phyloP scores from a whole-genome alignment of 2,329 filamentous ascomycete species.

The Pezizomycotina sp. region DNA sequence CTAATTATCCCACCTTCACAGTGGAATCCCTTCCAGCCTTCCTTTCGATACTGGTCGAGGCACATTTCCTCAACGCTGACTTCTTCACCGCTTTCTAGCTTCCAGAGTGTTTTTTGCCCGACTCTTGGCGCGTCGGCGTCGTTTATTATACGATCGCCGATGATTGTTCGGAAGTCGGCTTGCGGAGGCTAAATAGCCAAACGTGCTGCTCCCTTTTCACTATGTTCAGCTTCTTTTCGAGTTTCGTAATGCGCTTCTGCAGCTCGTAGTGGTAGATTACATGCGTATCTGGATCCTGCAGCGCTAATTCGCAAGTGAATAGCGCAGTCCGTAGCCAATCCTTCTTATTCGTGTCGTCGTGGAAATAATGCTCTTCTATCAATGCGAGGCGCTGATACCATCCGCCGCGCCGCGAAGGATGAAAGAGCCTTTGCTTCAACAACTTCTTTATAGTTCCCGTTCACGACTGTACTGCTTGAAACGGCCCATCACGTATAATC shows the following conservation, averaged over 20 bases:
- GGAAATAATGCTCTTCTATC: slow-evolving; percentile 91
- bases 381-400: slow-evolving; percentile 96
- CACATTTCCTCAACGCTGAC: slow-evolving; percentile 92
- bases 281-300: slow-evolving; percentile 80
- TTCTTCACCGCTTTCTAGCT: slow-evolving; percentile 51
- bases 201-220: slow-evolving; percentile 79
- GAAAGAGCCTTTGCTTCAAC: slow-evolving; percentile 66
- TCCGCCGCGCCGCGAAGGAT: slow-evolving; percentile 62
- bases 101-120: slow-evolving; percentile 58
- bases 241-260: slow-evolving; percentile 80
- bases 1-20: slow-evolving; percentile 78
- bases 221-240: slow-evolving; percentile 70
- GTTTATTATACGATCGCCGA: slow-evolving; percentile 61
- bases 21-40: slow-evolving; percentile 91
- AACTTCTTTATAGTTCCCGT: slow-evolving; percentile 55
- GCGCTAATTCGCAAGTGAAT: slow-evolving; percentile 64
- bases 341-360: slow-evolving; percentile 53
- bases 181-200: slow-evolving; percentile 70
- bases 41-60: slow-evolving; percentile 61
- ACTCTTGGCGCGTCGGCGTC: slow-evolving; percentile 31
- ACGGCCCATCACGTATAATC: slow-evolving; percentile 58
- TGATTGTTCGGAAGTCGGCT: slow-evolving; percentile 58
- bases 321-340: slow-evolving; percentile 66
- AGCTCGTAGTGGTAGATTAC: slow-evolving; percentile 86
- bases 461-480: slow-evolving; percentile 68